Conservation (phyloP, 202 grass and related monocot genomes). For the Digitaria exilis region DNA sequence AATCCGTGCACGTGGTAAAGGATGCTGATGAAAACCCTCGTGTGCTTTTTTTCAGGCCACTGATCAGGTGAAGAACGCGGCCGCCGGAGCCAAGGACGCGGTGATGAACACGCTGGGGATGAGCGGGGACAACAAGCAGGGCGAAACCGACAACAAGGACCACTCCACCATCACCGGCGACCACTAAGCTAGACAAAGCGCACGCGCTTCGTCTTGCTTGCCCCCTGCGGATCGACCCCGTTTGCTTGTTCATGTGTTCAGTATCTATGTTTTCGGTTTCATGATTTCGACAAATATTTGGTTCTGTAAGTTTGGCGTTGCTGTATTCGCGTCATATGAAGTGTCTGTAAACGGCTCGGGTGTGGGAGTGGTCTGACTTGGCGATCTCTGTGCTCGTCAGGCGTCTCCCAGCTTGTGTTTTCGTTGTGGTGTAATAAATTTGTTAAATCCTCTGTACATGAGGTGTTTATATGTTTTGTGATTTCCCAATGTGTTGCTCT, state of each 20-base stretch:
- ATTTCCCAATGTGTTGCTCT: neutral
- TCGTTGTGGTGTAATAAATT: neutral
- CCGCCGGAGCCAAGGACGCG: constrained; percentile 59
- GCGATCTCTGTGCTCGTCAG: neutral
- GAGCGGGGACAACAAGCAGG: constrained; percentile 35
- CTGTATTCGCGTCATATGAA: neutral
- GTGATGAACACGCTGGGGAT: constrained; percentile 61
- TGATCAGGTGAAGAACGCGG: constrained; percentile 59
- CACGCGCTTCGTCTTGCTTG: neutral
- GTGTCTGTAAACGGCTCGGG: neutral
- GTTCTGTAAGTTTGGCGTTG: neutral
- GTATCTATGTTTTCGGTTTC: neutral
- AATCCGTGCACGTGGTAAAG: too few species aligned
- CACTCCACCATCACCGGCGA: constrained; percentile 33
- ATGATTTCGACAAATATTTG: constrained; percentile 1
- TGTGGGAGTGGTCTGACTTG: neutral
- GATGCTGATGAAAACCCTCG: too few species aligned
- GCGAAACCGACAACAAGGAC: constrained; percentile 24
- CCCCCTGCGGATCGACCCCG: neutral
- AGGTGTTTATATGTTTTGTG: neutral
- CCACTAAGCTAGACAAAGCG: constrained; percentile 20
- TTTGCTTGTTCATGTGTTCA: neutral
- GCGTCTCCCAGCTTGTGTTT: neutral
- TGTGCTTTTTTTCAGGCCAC: constrained; percentile 29
- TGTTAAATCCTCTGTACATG: neutral